Conservation (phyloP, 345 rosid genomes). For the Orychophragmus violaceus region DNA sequence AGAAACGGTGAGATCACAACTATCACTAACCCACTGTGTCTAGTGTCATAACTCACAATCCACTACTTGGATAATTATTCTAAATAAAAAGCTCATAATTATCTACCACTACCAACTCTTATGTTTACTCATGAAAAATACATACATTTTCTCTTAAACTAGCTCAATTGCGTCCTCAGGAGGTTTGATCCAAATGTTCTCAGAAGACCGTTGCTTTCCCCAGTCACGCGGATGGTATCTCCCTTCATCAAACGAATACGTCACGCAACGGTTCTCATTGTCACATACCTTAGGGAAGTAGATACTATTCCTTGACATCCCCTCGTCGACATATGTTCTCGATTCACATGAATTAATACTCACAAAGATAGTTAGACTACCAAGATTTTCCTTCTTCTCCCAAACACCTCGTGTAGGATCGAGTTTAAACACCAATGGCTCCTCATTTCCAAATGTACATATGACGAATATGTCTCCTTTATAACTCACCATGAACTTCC, state of each 20-base stretch:
- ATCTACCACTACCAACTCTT: neutral
- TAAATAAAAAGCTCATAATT: neutral
- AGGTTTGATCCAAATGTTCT: slow-evolving; percentile 20
- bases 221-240: neutral
- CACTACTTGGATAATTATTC: neutral
- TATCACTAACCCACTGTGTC: neutral
- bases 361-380: slow-evolving; percentile 16
- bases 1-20: neutral
- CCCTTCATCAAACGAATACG: slow-evolving; percentile 15
- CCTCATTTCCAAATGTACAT: slow-evolving; percentile 2
- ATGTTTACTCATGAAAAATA: neutral
- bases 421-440: slow-evolving; percentile 22
- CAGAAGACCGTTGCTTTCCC: neutral
- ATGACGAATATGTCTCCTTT: slow-evolving; percentile 2
- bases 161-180: neutral
- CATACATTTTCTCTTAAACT: neutral
- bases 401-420: slow-evolving; percentile 7
- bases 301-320: slow-evolving; percentile 15
- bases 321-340: slow-evolving; percentile 13
- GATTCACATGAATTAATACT: slow-evolving; percentile 15
- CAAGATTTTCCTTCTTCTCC: slow-evolving; percentile 9
- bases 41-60: neutral
- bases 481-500: slow-evolving; percentile 14
- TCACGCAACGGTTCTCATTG: neutral
- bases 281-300: slow-evolving; percentile 7